Evolutionary conservation across 306 rosid genomes (phyloP), one percentile per base, ranked within the genome.

Genomic region (Cyclanthera cordifolia): DNA sequence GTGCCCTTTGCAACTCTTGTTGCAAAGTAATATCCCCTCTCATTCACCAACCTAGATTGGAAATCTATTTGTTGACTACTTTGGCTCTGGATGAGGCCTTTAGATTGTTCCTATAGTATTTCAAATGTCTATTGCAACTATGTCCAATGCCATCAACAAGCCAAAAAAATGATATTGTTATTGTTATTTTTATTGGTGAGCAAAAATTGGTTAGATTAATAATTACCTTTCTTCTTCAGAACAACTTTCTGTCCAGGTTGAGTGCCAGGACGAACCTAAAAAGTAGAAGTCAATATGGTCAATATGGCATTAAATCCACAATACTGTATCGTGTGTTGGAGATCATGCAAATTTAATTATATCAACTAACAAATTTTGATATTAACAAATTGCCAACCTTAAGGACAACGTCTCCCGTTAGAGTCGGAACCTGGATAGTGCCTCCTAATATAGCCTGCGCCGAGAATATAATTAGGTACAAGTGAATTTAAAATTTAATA

Each of bases 191-290:
- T n/a, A n/a, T n/a, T 37, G 43, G 11, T 37, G 43, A 37, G 43
- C 43, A 7, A 1, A 37, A 37, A 37, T 37, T 41, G 51, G 32
- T 2, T 25, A 46, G 58, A 78, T n/a, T n/a, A n/a, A n/a, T n/a
- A n/a, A n/a, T 72, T 51, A 91, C 97, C 97, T 88, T 88, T 91
- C 91, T 91, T 85, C 83, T 88, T 91, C 71, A 91, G 79, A 75
- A 91, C 95, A 72, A 88, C 96, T 84, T 88, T 88, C 80, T 88
- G 95, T 75, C 96, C 85, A 17, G 91, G 91, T 79, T 88, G 96
- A 63, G 95, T 88, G 63, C 95, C 90, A 56, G 90, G 79, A 14
- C 86, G 95, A 48, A 91, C 96, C 97, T 88, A 77, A 72, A 68
- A 79, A 79, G 65, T 20, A 73, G 37, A 72, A 67, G 57, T 53